Base-by-base conservation (phyloP, 768 basidiomycete genomes). In the Tylopilus subfusipes region DNA sequence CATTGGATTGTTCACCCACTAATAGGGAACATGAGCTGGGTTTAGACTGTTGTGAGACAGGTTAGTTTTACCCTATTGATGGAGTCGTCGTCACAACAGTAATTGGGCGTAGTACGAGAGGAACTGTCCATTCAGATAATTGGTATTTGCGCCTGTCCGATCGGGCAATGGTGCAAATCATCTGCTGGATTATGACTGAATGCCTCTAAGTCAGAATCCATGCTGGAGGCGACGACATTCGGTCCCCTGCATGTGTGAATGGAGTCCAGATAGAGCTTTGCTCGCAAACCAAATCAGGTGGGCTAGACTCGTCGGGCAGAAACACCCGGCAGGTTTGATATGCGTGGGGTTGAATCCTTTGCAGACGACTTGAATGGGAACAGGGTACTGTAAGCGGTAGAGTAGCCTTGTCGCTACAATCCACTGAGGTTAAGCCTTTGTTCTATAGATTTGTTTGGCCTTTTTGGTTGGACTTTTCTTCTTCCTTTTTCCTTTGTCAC, bases 21-120 rank as follows among this genome's bases (percentile, higher is more conserved):
- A 39, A 39, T 39, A 48, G 83, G 84, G 82, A 85, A 83, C 78
- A 79, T 83, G 83, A 83, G 82, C 83, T 84, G 82, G 83, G 82
- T 84, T 85, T 85, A 84, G 83, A 84, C 83, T 81, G 78, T 85
- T 80, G 81, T 85, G 83, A 84, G 84, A 86, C 82, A 85, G 84
- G 83, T 85, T 86, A 85, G 83, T 86, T 85, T 85, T 86, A 85
- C 83, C 82, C 83, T 86, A 83, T 82, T 85, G 82, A 84, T 85
- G 83, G 78, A 80, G 81, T 56, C 69, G 82, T 84, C 76, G 74
- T 83, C 79, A 77, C 78, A 80, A 85, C 77, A 81, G 82, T 83
- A 85, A 84, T 85, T 82, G 80, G 82, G 81, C 82, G 82, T 83
- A 85, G 84, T 85, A 85, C 81, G 79, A 84, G 83, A 85, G 84